Evolutionary conservation across 2,329 filamentous ascomycete species (phyloP).

Genomic region (Trichoderma koningii): DNA sequence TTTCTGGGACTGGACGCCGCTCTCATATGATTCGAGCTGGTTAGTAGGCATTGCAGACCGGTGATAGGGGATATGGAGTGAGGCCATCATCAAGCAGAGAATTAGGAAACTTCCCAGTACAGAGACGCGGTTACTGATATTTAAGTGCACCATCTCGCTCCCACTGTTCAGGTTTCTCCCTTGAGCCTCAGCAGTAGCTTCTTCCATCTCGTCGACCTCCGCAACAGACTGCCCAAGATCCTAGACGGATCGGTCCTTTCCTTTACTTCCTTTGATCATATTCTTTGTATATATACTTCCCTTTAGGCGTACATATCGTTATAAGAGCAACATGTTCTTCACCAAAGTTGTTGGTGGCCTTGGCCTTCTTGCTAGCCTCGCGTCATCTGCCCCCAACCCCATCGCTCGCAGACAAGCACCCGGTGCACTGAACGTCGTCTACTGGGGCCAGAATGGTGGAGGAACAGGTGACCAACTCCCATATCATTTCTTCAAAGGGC

Average conservation of each 20-base stretch:
- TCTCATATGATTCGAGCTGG: constrained; percentile 3
- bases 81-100: background rate
- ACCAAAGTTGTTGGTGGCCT: constrained; percentile 8
- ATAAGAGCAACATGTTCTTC: constrained; percentile 25
- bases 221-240: background rate
- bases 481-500: no score
- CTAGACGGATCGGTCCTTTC: constrained; percentile 21
- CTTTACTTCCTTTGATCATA: constrained; percentile 3
- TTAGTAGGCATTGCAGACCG: background rate
- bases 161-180: background rate
- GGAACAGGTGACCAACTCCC: constrained; percentile 10
- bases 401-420: constrained; percentile 26
- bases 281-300: constrained; percentile 21
- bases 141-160: constrained; percentile 9
- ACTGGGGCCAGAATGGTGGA: constrained; percentile 36
- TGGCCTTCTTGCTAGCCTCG: constrained; percentile 24
- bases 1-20: constrained; percentile 14
- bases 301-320: constrained; percentile 1
- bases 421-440: constrained; percentile 37
- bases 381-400: constrained; percentile 22
- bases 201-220: constrained; percentile 5
- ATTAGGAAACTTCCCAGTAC: background rate
- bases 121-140: background rate
- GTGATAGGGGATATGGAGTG: background rate
- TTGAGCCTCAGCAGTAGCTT: constrained; percentile 11